Base-by-base conservation (phyloP, 2,329 filamentous ascomycete genomes). In the Penicillium sp. region DNA sequence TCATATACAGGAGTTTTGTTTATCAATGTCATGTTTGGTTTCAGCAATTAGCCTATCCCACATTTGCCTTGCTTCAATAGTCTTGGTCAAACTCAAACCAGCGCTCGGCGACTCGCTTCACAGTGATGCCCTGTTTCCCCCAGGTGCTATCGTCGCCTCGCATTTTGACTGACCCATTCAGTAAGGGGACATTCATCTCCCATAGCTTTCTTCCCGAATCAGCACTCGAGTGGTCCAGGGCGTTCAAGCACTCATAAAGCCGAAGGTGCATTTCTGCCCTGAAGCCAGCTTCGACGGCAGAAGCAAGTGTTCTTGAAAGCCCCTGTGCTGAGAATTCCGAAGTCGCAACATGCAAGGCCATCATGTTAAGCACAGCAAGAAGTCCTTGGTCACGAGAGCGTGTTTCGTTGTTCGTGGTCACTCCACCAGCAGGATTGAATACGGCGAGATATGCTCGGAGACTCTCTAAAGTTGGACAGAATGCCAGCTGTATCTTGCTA, bases 381-480 rank as follows among this genome's bases (percentile, higher is more conserved):
- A 69, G 44, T 33, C 49, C 45, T 30, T 49, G 38, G n/a, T 18
- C 29, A 44, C 19, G 35, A 11, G 41, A 8, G 11, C 38, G 16
- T 13, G 39, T 6, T 22, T 43, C 19, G 2, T 47, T 34, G 34
- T 49, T 37, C 5, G 36, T 22, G 30, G 37, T 13, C 8, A 16
- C 39, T 6, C 39, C 36, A 27, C 22, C 33, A 27, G 31, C 41
- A 11, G 37, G 34, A 22, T 14, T 38, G 29, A 81, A 78, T 43
- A 81, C 76, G 35, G 86, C 76, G 14, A 96, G 76, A 61, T 86
- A 88, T 30, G 88, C 88, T 46, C 89, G 84, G 6, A 95, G 79
- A 66, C 88, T 84, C 18, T 87, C 83, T 46, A 93, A 78, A 2
- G 86, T 89, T 0, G 88, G 83, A 46, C 83, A 80, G 70, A 95